Evolutionary conservation across 2,329 filamentous ascomycete genomes (phyloP).

Genomic region (Chalaropsis thielavioides): DNA sequence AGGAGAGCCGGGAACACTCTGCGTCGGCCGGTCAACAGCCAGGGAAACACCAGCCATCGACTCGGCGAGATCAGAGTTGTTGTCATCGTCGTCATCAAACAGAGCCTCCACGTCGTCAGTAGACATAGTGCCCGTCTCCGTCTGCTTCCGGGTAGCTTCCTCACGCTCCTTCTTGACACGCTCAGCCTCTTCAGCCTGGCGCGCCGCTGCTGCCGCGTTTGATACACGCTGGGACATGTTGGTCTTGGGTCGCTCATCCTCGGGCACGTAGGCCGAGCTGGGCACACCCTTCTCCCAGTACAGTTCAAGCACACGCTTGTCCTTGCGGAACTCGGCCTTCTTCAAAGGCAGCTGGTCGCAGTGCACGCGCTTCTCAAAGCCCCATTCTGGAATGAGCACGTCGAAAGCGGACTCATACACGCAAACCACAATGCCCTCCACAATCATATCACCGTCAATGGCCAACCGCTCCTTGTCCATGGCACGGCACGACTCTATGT

Average conservation of each 20-base stretch:
- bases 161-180: conserved; percentile 73
- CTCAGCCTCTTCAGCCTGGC: conserved; percentile 69
- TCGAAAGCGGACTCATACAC: conserved; percentile 99
- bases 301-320: conserved; percentile 81
- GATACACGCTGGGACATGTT: conserved; percentile 57
- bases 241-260: conserved; percentile 88
- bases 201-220: conserved; percentile 60
- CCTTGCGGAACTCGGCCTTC: conserved; percentile 98
- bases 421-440: conserved; percentile 87
- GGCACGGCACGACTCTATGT: conserved; percentile 89
- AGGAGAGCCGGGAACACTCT: conserved; percentile 88
- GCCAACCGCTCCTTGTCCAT: conserved; percentile 89
- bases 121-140: conserved; percentile 86
- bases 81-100: conserved; percentile 84
- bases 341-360: conserved; percentile 95
- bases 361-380: conserved; percentile 98
- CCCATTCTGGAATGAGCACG: conserved; percentile 93
- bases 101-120: conserved; percentile 89
- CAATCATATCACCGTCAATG: conserved; percentile 78
- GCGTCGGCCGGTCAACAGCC: conserved; percentile 65
- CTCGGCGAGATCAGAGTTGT: conserved; percentile 67
- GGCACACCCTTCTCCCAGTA: conserved; percentile 99
- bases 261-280: conserved; percentile 87
- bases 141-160: conserved; percentile 82
- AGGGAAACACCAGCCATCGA: conserved; percentile 83